A percentile compares a stretch with the other conserved stretches of the same genome.
phyloP scores from a whole-genome alignment of 805 yeast genomes.

The Starmerella cellae region DNA sequence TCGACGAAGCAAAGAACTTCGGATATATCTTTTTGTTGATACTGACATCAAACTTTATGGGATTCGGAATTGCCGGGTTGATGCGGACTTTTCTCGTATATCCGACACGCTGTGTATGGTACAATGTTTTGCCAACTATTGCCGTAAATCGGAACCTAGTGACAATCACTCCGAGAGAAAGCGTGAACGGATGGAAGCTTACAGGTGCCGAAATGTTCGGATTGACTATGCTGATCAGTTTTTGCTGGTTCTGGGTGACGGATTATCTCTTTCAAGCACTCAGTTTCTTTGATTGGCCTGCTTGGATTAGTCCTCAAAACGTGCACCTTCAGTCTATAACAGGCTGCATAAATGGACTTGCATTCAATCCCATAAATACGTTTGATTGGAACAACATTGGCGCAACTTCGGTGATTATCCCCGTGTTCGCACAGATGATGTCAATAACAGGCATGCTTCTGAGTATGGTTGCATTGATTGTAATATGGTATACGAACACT shows the following conservation, averaged over 20 bases:
- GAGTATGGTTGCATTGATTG: constrained; percentile 26
- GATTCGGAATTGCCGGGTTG: constrained; percentile 44
- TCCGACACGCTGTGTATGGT: constrained; percentile 36
- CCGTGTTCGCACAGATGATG: constrained; percentile 32
- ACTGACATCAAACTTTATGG: constrained; percentile 40
- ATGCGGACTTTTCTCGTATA: constrained; percentile 38
- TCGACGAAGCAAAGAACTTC: constrained; percentile 22
- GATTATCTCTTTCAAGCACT: constrained; percentile 51
- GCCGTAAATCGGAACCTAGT: constrained; percentile 36
- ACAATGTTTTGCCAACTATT: constrained; percentile 45
- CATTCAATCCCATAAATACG: constrained; percentile 36
- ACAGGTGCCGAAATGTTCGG: constrained; percentile 42
- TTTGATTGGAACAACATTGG: constrained; percentile 36
- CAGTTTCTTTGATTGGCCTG: constrained; percentile 50
- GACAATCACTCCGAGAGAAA: constrained; percentile 19
- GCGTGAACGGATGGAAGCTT: constrained; percentile 48
- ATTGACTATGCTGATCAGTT: constrained; percentile 31
- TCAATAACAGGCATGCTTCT: constrained; percentile 29
- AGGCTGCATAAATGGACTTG: constrained; percentile 37
- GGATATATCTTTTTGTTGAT: constrained; percentile 36
- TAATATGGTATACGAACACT: constrained; percentile 34
- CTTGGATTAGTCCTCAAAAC: constrained; percentile 44
- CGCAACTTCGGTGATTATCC: constrained; percentile 30
- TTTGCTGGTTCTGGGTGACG: constrained; percentile 57
- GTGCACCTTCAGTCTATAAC: constrained; percentile 48